Base-by-base conservation (phyloP, 1,284 basidiomycete species). In the Ustilago trichophora region DNA sequence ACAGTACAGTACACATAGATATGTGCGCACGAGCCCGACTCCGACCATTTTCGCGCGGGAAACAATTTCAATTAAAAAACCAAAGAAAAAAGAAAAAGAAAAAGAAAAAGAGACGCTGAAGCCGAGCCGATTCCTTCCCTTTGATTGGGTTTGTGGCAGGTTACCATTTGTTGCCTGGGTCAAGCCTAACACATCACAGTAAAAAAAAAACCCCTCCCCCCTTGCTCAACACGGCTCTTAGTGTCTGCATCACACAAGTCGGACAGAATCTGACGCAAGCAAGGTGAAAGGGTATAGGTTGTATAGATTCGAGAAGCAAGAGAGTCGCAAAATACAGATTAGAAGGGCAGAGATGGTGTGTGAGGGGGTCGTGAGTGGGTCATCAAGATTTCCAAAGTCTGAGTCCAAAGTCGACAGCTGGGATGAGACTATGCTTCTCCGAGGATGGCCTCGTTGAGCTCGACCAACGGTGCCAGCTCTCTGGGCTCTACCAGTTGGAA, bases 401-500 rank as follows among this genome's bases (percentile, higher is more conserved):
- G n/a, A n/a, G n/a, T n/a, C n/a, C n/a, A n/a, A n/a, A n/a, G n/a
- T n/a, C n/a, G n/a, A n/a, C n/a, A n/a, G n/a, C n/a, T 29, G 32
- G 19, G 24, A 5, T 13, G 8, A 8, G 29, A 27, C 45, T 27
- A 69, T 34, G 62, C 70, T 40, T 82, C 82, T 29, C 75, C 78
- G 19, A 98, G 85, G 77, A 99, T 95, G 3, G 92, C 92, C 75
- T 93, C 91, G 83, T 98, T 98, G 70, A 98, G 87, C 82, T 99
- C 96, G 66, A 94, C 93, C 48, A 99, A 85, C 0, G 96, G 96
- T 9, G 91, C 91, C 11, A 99, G 86, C 82, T 99, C 96, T 82
- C 94, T 94, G 85, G 92, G 92, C 76, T 98, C 94, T 24, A 99
- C 88, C n/a, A 99, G 87, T 78, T 93, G 88, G 83, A 98, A 99